These are phyloP conservation scores for Trametes coccinea DNA, from an alignment of 768 basidiomycete genomes.

Conservation along the genomic window DNA sequence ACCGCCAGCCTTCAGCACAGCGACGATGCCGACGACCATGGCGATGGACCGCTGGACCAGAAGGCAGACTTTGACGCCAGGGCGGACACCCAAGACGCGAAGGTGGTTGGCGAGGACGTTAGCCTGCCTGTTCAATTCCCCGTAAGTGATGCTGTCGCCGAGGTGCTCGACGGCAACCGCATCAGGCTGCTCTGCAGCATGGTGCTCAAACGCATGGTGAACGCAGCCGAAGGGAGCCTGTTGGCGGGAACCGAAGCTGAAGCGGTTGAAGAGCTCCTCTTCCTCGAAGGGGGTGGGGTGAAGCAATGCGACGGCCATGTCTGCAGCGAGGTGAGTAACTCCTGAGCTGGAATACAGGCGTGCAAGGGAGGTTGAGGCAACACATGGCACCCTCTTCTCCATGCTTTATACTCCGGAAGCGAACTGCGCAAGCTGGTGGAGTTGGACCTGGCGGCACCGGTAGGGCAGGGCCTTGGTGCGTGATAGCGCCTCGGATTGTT, in stretches of 20 bases:
- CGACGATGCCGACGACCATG: conserved; percentile 55
- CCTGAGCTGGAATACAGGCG: conserved; percentile 3
- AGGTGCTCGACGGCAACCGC: conserved; percentile 51
- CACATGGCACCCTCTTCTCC: background rate
- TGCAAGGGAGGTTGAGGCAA: conserved; percentile 3
- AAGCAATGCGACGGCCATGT: conserved; percentile 21
- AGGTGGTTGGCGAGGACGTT: conserved; percentile 49
- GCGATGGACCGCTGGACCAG: conserved; percentile 54
- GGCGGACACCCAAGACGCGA: conserved; percentile 42
- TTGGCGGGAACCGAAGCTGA: conserved; percentile 43
- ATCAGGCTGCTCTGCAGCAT: conserved; percentile 43
- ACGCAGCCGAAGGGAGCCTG: conserved; percentile 47
- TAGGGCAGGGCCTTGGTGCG: conserved; percentile 3
- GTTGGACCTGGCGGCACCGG: background rate
- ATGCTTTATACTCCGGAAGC: conserved; percentile 9
- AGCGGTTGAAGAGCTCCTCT: conserved; percentile 44
- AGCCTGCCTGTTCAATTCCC: conserved; percentile 49
- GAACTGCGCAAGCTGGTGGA: conserved; percentile 13
- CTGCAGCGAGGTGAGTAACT: conserved; percentile 4
- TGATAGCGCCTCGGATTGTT: background rate
- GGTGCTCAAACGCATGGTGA: conserved; percentile 56
- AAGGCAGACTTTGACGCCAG: conserved; percentile 54
- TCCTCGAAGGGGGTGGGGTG: conserved; percentile 41
- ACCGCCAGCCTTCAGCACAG: conserved; percentile 56
- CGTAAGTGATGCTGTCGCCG: conserved; percentile 48